Conservation (phyloP, 1,139 yeast genomes). For the Saccharomycopsis hybrid region DNA sequence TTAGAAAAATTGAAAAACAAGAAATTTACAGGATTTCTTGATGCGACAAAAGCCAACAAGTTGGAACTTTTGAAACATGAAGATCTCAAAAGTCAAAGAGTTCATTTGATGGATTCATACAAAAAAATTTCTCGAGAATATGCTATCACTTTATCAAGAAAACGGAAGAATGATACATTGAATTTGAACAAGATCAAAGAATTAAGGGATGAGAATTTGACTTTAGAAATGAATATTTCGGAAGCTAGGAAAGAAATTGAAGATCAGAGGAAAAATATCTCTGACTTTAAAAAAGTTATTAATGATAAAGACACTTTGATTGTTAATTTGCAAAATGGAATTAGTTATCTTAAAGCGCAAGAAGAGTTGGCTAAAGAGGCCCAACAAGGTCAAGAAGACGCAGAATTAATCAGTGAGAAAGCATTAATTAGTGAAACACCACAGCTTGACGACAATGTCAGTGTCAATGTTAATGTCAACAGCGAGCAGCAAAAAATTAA, state of each 20-base stretch:
- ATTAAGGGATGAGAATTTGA: constrained; percentile 8
- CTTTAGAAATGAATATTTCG: not conserved
- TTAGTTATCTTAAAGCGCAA: constrained; percentile 4
- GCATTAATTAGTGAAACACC: too few species aligned
- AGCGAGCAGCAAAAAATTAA: not conserved
- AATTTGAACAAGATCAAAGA: constrained; percentile 9
- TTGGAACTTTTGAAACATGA: constrained; percentile 11
- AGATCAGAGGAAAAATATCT: not conserved
- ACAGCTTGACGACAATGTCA: too few species aligned
- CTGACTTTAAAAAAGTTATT: not conserved
- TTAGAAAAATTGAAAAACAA: constrained; percentile 25
- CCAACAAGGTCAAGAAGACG: too few species aligned
- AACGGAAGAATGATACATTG: constrained; percentile 11
- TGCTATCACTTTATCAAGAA: constrained; percentile 5
- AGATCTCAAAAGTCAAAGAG: constrained; percentile 11
- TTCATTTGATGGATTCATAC: constrained; percentile 5
- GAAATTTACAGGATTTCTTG: constrained; percentile 5
- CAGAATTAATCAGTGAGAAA: too few species aligned
- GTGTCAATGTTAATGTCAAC: too few species aligned
- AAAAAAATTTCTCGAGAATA: constrained; percentile 11
- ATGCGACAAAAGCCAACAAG: constrained; percentile 8
- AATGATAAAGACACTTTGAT: constrained; percentile 14
- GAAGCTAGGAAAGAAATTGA: constrained; percentile 1
- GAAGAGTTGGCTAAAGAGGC: not conserved
- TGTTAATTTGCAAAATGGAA: constrained; percentile 6